Percentiles rank a stretch among this genome's conserved stretches.
These are phyloP conservation scores for Lanmaoa pseudosensibilis DNA, from an alignment of 768 basidiomycete species.

Conservation along the genomic window DNA sequence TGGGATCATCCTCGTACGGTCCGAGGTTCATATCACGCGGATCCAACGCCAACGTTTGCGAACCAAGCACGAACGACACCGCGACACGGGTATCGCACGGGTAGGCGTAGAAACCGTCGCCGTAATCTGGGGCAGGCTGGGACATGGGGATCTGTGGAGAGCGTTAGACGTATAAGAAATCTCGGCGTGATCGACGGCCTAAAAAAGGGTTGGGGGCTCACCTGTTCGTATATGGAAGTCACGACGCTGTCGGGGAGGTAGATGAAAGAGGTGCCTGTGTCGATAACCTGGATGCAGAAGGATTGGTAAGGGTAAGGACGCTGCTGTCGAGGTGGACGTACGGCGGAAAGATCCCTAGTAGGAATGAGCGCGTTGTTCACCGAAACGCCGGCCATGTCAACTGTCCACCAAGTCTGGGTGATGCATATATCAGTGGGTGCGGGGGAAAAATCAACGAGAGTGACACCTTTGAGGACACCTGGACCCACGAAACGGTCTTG, in stretches of 20 bases:
- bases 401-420: constrained; percentile 59
- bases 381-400: constrained; percentile 46
- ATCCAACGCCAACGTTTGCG: constrained; percentile 42
- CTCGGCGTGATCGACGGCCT: neutral
- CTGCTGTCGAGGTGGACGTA: constrained; percentile 14
- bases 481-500: constrained; percentile 34
- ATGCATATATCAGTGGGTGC: neutral
- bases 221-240: constrained; percentile 45
- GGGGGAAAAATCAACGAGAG: neutral
- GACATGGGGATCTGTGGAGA: constrained; percentile 51
- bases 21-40: constrained; percentile 59
- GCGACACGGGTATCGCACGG: constrained; percentile 44
- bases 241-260: constrained; percentile 52
- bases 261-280: constrained; percentile 67
- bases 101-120: constrained; percentile 52
- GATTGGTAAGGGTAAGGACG: neutral
- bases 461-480: constrained; percentile 38
- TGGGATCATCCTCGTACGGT: constrained; percentile 27
- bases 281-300: constrained; percentile 48
- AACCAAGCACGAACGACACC: constrained; percentile 48
- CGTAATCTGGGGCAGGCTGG: constrained; percentile 40
- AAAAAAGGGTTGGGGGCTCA: constrained; percentile 16
- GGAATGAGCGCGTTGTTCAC: constrained; percentile 30
- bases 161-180: neutral
- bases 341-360: constrained; percentile 2